Evolutionary conservation across 495 filamentous ascomycete species (phyloP).

Genomic region (Penicillium ochrochloron): DNA sequence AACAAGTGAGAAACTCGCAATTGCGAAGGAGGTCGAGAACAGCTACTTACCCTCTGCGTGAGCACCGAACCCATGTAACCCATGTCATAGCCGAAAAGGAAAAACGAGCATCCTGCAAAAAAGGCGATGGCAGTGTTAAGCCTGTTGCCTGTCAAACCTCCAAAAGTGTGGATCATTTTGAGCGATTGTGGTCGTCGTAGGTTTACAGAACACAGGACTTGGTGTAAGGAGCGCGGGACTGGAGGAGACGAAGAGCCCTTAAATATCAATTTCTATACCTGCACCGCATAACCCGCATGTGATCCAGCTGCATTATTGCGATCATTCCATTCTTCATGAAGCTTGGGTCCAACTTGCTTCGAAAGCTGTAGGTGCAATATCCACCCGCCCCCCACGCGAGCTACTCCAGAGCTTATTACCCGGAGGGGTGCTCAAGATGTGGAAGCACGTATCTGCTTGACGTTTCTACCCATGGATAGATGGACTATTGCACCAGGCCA

Average conservation of each 20-base stretch:
- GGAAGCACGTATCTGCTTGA: not conserved
- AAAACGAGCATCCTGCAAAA: constrained; percentile 21
- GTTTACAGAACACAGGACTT: not conserved
- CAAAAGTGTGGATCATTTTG: not conserved
- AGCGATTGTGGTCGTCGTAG: not conserved
- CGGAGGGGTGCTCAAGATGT: not conserved
- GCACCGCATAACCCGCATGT: not conserved
- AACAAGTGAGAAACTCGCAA: constrained; percentile 4
- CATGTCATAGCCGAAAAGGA: constrained; percentile 23
- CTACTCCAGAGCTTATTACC: constrained; percentile 1
- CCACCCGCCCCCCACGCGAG: not conserved
- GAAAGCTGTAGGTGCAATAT: constrained; percentile 1
- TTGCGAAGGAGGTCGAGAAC: constrained; percentile 6
- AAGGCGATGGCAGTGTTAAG: constrained; percentile 20
- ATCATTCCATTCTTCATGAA: not conserved
- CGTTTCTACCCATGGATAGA: not conserved
- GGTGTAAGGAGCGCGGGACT: not conserved
- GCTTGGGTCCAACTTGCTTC: not conserved
- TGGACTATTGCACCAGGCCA: not conserved
- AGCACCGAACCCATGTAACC: constrained; percentile 18
- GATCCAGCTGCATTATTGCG: not conserved
- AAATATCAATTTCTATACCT: not conserved
- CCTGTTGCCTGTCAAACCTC: constrained; percentile 8
- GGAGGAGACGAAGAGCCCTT: not conserved
- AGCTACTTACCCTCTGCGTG: not conserved